Base-by-base conservation (phyloP, 1,139 yeast genomes). In the Candida tetrigidarum region DNA sequence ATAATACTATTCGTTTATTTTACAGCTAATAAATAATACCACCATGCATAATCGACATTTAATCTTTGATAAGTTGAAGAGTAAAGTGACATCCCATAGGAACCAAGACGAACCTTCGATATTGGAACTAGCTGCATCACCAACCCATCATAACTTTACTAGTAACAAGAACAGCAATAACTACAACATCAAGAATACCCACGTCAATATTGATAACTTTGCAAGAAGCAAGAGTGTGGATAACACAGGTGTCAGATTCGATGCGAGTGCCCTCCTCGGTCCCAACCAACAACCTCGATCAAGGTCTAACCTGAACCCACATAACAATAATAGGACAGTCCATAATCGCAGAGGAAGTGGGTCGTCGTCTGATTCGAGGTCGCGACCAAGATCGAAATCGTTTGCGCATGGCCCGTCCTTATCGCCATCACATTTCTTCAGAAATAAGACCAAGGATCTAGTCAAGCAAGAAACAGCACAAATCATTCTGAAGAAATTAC, bases 381-480 rank as follows among this genome's bases (percentile, higher is more conserved):
- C 54, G 4, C 39, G 48, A 25, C 47, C 53, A 14, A 19, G 23
- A 10, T 41, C 48, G 8, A 37, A 22, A 15, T 35, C 42, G 12
- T 22, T 27, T 37, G 41, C 7, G 26, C 46, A 34, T 23, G 29
- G 30, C n/a, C 38, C 36, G 14, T 37, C 51, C 3, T 19, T 47
- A 15, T 45, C 54, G 8, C 48, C 49, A 15, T 35, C 47, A 3
- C 35, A 43, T 30, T 25, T 46, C 23, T 50, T 50, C 22, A 44
- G 37, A 42, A 34, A 46, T 38, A 66, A 60, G 40, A 67, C 76
- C 18, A 71, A 67, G 49, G 76, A 69, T 39, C 63, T 73, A 34
- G 67, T 74, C 30, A 69, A 69, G 46, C 65, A 66, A 16, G 78
- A 71, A 50, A 70, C 76, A 1, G 58, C 71, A 10, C 67, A 59